Evolutionary conservation across 257 asterid genomes (phyloP).

Genomic region (Fraxinus cuspidata): DNA sequence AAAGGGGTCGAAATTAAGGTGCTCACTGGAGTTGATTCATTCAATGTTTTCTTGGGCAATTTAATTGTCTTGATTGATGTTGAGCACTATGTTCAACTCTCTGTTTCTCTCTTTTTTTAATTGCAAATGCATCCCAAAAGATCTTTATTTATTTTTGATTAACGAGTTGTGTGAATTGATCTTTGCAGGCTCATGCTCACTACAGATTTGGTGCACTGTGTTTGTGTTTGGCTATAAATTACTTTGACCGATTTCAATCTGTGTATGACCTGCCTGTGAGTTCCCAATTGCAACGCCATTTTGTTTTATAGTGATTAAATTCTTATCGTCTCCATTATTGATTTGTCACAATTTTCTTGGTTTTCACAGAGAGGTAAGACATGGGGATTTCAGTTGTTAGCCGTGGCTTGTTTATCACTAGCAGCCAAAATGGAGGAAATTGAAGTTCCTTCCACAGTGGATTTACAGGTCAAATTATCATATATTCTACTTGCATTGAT

Average conservation of each 20-base stretch:
- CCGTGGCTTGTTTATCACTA: constrained; percentile 70
- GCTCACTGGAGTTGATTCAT: constrained; percentile 23
- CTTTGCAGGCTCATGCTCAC: constrained; percentile 48
- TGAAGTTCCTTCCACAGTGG: constrained; percentile 46
- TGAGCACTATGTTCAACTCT: no score
- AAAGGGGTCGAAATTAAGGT: constrained; percentile 9
- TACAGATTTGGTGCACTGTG: constrained; percentile 45
- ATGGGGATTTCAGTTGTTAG: constrained; percentile 65
- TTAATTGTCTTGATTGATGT: neutral
- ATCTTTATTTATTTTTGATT: neutral
- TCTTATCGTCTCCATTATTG: constrained; percentile 17
- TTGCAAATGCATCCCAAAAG: neutral
- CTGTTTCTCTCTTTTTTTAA: no score
- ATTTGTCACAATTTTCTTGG: constrained; percentile 14
- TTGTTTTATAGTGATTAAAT: constrained; percentile 14
- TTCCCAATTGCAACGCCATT: constrained; percentile 25
- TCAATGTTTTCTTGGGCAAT: constrained; percentile 22
- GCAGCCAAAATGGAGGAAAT: constrained; percentile 79
- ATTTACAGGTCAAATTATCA: constrained; percentile 59
- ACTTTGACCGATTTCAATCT: constrained; percentile 52
- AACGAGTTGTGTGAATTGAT: neutral
- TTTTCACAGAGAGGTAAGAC: constrained; percentile 43
- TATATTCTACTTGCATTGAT: neutral
- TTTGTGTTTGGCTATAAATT: constrained; percentile 46
- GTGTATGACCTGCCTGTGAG: constrained; percentile 46